A percentile compares a stretch with the other conserved stretches of the same genome.
Conservation (phyloP, 2,329 filamentous ascomycete species). For the Neofusicoccum laricinum region DNA sequence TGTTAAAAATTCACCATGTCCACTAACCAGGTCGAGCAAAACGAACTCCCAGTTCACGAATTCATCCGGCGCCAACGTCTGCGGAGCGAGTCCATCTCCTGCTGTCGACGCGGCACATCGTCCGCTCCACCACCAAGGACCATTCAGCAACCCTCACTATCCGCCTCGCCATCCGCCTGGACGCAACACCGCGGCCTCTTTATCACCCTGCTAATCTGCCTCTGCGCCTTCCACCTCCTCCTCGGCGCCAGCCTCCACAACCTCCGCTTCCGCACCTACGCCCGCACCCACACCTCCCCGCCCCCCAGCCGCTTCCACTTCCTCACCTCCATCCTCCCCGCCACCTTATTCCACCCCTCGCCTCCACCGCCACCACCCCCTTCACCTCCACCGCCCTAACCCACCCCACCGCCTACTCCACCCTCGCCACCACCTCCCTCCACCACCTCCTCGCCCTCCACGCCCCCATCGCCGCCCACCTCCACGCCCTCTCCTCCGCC, state of each 20-base stretch:
- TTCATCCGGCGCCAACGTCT: conserved; percentile 5
- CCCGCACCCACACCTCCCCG: neutral
- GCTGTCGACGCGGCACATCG: neutral
- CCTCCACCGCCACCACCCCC: neutral
- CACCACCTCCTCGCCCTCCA: neutral
- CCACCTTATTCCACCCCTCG: neutral
- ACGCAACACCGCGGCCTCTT: neutral
- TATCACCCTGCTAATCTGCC: neutral
- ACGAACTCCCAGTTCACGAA: neutral
- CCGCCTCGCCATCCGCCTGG: neutral
- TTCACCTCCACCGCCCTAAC: neutral
- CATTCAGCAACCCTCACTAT: neutral
- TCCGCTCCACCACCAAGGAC: neutral
- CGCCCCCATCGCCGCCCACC: neutral
- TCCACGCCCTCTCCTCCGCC: neutral
- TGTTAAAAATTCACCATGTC: neutral
- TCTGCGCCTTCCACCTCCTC: neutral
- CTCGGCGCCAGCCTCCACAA: neutral
- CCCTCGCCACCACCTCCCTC: neutral
- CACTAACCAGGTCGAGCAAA: neutral
- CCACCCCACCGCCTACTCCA: neutral
- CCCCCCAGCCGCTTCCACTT: neutral
- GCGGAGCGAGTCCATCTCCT: neutral
- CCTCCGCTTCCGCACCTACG: neutral
- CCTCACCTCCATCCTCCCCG: neutral